Evolutionary conservation across 768 basidiomycete species (phyloP).

Genomic region (Wakefieldia striispora): DNA sequence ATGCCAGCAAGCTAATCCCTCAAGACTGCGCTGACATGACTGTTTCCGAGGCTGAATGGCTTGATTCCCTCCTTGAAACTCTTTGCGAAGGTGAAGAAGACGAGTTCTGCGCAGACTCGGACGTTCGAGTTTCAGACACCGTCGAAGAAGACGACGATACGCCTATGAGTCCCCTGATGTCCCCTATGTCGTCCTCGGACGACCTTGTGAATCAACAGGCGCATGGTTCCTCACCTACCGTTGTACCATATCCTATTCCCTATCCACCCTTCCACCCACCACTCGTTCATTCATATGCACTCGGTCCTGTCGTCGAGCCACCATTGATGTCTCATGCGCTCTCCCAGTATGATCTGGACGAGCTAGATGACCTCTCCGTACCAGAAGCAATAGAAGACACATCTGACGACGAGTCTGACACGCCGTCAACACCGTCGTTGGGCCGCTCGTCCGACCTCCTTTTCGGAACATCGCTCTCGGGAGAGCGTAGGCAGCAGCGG

Average conservation of each 20-base stretch:
- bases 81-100: constrained; percentile 73
- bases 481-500: constrained; percentile 49
- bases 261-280: constrained; percentile 65
- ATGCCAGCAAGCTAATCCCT: constrained; percentile 57
- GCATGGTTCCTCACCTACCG: constrained; percentile 47
- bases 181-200: constrained; percentile 77
- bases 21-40: constrained; percentile 31
- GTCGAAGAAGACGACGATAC: constrained; percentile 60
- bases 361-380: constrained; percentile 65
- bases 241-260: constrained; percentile 59
- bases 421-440: constrained; percentile 58
- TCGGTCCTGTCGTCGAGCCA: constrained; percentile 42
- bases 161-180: constrained; percentile 58
- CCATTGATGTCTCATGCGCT: constrained; percentile 51
- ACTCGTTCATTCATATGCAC: constrained; percentile 50
- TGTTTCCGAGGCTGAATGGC: constrained; percentile 74
- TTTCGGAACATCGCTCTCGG: constrained; percentile 48
- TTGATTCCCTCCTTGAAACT: constrained; percentile 75
- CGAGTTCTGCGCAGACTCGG: constrained; percentile 47
- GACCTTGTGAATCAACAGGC: constrained; percentile 58
- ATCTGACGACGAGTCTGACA: constrained; percentile 83
- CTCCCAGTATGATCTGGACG: constrained; percentile 61
- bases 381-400: constrained; percentile 83
- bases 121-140: constrained; percentile 45
- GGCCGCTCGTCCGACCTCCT: constrained; percentile 57